Base-by-base conservation (phyloP, 768 basidiomycete species). In the Hygrophoropsis aurantiaca region DNA sequence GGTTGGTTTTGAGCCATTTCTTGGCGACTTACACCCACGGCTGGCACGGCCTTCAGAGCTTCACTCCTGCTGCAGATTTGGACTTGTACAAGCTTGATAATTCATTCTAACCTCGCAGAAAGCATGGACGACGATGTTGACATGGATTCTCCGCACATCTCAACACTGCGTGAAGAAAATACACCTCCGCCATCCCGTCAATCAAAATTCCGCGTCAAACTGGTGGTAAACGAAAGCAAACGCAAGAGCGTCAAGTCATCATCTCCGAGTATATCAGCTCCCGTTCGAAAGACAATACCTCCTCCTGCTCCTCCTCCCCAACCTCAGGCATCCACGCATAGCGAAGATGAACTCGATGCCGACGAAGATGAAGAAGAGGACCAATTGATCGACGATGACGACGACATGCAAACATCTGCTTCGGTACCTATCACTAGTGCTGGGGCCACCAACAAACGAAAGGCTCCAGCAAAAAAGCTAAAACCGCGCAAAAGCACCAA, bases 81-180 rank as follows among this genome's bases (percentile, higher is more conserved):
- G n/a, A n/a, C n/a, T n/a, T n/a, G n/a, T n/a, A n/a, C n/a, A n/a
- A n/a, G n/a, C 27, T 30, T 13, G 13, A 30, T 13, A 6, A 13
- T 13, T 13, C 6, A 30, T 30, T 30, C 27, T 30, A 7, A 7
- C 13, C 27, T 30, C 27, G 27, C 13, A 30, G 27, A 30, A 6
- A 18, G 16, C 46, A 71, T 72, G 68, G 65, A 72, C 49, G 68
- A 73, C 40, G 73, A 77, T 46, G 57, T 73, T n/a, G 72, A 74
- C 35, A 88, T 90, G 85, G 89, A 90, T 32, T 85, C 88, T 26
- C 89, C 89, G 30, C 82, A 82, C 55, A 90, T 91, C 45, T 90
- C 88, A 20, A 90, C 84, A 23, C 77, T 90, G 26, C 74, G 73
- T 26, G 85, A 89, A 40, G 87, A 90, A 50, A 76, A 77, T 10